These are phyloP conservation scores for Trichoderma atrobrunneum DNA, from an alignment of 2,329 filamentous ascomycete species.

Conservation along the genomic window DNA sequence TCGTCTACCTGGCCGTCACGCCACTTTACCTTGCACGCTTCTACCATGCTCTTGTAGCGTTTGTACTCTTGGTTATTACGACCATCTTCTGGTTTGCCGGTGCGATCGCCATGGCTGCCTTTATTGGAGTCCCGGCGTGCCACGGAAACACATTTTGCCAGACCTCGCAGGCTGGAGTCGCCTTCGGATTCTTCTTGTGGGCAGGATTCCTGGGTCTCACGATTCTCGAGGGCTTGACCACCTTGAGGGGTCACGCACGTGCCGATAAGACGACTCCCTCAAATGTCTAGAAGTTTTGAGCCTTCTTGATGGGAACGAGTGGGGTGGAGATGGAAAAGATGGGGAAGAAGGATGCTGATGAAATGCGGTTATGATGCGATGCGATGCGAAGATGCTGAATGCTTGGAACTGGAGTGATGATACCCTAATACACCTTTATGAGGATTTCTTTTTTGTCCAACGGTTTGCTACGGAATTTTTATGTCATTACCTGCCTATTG, in stretches of 20 bases:
- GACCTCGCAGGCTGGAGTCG: conserved; percentile 60
- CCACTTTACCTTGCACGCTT: conserved; percentile 60
- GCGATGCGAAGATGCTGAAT: not conserved
- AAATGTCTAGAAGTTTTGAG: not conserved
- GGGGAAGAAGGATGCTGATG: not conserved
- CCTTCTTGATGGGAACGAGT: not conserved
- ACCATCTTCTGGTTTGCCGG: conserved; percentile 90
- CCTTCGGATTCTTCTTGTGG: conserved; percentile 66
- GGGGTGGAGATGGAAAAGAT: not conserved
- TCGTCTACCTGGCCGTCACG: conserved; percentile 67
- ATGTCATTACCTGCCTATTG: not conserved
- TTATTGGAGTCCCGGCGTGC: conserved; percentile 53
- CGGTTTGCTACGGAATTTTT: not conserved
- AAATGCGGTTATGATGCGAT: not conserved
- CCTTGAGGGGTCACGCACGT: conserved; percentile 34
- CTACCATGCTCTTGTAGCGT: conserved; percentile 63
- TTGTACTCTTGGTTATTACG: conserved; percentile 68
- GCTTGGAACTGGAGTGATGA: not conserved
- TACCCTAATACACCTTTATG: conserved; percentile 10
- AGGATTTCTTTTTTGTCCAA: not conserved
- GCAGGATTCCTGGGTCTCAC: conserved; percentile 48
- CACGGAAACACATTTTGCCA: conserved; percentile 57
- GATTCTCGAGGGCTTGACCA: conserved; percentile 46
- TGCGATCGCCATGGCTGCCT: conserved; percentile 71
- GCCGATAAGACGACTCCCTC: conserved; percentile 27